A percentile compares a stretch with the other conserved stretches of the same genome.
These are phyloP conservation scores for Aspergillus intermedius DNA, from an alignment of 2,329 filamentous ascomycete genomes.

Conservation along the genomic window DNA sequence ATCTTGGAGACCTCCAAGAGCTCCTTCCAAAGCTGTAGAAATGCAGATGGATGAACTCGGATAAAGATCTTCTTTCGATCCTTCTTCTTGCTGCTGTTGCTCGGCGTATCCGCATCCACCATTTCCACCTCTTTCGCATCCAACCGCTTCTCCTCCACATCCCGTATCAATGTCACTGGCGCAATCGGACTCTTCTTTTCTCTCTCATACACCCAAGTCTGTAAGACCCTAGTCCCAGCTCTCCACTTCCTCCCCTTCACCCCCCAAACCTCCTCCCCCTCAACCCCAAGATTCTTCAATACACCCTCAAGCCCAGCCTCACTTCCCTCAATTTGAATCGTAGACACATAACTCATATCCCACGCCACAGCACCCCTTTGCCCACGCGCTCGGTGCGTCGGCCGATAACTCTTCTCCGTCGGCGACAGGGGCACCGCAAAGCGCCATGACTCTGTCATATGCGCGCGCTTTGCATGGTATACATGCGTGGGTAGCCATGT, in stretches of 20 bases:
- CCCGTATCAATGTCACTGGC: slow-evolving; percentile 71
- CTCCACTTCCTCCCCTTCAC: slow-evolving; percentile 66
- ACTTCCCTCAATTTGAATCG: slow-evolving; percentile 67
- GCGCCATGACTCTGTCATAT: slow-evolving; percentile 88
- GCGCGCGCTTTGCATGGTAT: slow-evolving; percentile 87
- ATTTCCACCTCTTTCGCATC: slow-evolving; percentile 31
- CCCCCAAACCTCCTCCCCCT: slow-evolving; percentile 54
- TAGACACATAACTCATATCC: slow-evolving; percentile 93
- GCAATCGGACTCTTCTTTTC: slow-evolving; percentile 57
- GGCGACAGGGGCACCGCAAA: slow-evolving; percentile 81
- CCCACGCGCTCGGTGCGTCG: slow-evolving; percentile 73
- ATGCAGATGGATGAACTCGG: slow-evolving; percentile 72
- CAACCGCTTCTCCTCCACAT: slow-evolving; percentile 35
- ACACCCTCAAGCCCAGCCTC: slow-evolving; percentile 59
- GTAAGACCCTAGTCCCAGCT: slow-evolving; percentile 51
- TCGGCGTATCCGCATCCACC: slow-evolving; percentile 20
- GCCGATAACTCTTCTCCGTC: slow-evolving; percentile 81
- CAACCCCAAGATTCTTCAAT: slow-evolving; percentile 59
- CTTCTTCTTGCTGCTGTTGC: slow-evolving; percentile 20
- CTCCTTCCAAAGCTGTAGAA: slow-evolving; percentile 59
- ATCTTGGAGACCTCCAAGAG: slow-evolving; percentile 53
- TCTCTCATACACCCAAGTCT: slow-evolving; percentile 53
- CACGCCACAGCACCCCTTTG: slow-evolving; percentile 74
- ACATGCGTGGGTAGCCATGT: slow-evolving; percentile 92
- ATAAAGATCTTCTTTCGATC: slow-evolving; percentile 56